A percentile compares a stretch with the other conserved stretches of the same genome.
Conservation (phyloP, 1,139 yeast genomes). For the Keqinozyma sinolaborantium region DNA sequence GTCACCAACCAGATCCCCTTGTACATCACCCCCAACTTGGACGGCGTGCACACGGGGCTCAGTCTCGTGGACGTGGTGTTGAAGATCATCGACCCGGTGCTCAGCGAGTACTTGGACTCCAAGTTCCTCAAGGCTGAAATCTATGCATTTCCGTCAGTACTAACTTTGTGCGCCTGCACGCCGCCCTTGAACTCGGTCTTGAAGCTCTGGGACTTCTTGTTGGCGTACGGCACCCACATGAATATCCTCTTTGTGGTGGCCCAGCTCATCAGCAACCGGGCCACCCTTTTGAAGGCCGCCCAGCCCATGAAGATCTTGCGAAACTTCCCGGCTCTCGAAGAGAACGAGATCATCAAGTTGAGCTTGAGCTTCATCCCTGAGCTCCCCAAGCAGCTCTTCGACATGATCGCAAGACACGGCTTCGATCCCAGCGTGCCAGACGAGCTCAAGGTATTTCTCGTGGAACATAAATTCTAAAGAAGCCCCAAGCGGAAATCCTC, state of each 20-base stretch:
- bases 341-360: constrained; percentile 71
- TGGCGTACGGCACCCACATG: constrained; percentile 90
- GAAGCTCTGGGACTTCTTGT: constrained; percentile 83
- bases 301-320: constrained; percentile 77
- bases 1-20: constrained; percentile 66
- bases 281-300: constrained; percentile 49
- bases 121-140: constrained; percentile 76
- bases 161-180: constrained; percentile 86
- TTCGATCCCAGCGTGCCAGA: constrained; percentile 51
- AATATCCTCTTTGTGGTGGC: constrained; percentile 84
- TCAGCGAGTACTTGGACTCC: constrained; percentile 57
- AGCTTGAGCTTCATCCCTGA: constrained; percentile 80
- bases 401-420: constrained; percentile 68
- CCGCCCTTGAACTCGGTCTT: constrained; percentile 79
- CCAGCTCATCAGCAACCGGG: constrained; percentile 69
- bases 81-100: constrained; percentile 68
- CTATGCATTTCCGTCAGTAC: constrained; percentile 84
- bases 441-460: constrained; percentile 26
- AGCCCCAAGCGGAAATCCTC: constrained; percentile 44
- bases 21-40: constrained; percentile 72
- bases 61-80: constrained; percentile 67
- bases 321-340: constrained; percentile 69
- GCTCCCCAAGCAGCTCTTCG: constrained; percentile 67
- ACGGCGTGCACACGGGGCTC: constrained; percentile 81
- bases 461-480: constrained; percentile 12